These are phyloP conservation scores for Kwoniella dejecticola DNA, from an alignment of 768 basidiomycete species.

Conservation along the genomic window DNA sequence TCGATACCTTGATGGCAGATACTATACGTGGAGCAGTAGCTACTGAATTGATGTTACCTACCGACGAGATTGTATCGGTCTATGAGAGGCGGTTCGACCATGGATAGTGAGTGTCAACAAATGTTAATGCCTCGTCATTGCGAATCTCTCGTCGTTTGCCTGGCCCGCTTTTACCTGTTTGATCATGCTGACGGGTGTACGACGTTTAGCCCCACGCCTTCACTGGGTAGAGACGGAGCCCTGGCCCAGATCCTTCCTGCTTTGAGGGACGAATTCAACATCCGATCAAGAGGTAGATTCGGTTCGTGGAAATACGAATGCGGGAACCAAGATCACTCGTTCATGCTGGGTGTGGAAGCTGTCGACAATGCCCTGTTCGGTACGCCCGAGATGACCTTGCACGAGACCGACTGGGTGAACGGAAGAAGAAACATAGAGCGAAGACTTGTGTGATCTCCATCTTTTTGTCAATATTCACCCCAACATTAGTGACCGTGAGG, in stretches of 20 bases:
- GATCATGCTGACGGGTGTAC: conserved; percentile 1
- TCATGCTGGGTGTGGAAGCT: conserved; percentile 57
- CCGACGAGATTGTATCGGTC: conserved; percentile 56
- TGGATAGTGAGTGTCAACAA: conserved; percentile 41
- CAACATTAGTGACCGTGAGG: too few relatives aligned
- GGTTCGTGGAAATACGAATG: conserved; percentile 47
- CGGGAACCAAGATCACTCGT: conserved; percentile 51
- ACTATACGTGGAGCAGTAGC: conserved; percentile 56
- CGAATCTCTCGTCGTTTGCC: too few relatives aligned
- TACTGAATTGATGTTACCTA: conserved; percentile 49
- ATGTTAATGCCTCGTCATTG: not conserved
- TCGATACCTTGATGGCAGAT: conserved; percentile 52
- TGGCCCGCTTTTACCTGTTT: too few relatives aligned
- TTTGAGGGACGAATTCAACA: conserved; percentile 51
- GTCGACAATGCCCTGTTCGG: conserved; percentile 53
- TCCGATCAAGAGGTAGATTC: conserved; percentile 55
- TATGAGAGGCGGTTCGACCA: conserved; percentile 55
- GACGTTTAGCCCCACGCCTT: conserved; percentile 53
- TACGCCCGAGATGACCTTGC: conserved; percentile 47
- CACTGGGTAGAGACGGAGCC: conserved; percentile 54
- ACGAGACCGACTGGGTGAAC: conserved; percentile 54
- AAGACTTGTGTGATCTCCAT: conserved; percentile 7
- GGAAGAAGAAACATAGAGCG: conserved; percentile 49
- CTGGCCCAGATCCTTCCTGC: conserved; percentile 53
- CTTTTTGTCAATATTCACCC: not conserved